Percentiles rank a stretch among this genome's conserved stretches.
These are phyloP conservation scores for Leucocoprinus sp. DNA, from an alignment of 768 basidiomycete species.

Conservation along the genomic window DNA sequence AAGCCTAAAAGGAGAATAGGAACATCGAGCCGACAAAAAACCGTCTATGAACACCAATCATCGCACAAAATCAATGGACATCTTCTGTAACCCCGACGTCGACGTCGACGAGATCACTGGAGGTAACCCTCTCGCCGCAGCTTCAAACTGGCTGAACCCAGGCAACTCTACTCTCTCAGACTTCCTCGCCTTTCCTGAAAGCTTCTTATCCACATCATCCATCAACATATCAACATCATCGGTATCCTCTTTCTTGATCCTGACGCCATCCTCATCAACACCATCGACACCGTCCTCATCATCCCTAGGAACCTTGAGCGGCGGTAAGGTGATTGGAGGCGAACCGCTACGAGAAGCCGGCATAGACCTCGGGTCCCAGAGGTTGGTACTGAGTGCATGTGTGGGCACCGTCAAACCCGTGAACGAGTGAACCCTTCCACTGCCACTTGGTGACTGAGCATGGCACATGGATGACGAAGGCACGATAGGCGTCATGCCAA, in stretches of 20 bases:
- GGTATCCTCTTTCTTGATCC: slow-evolving; percentile 10
- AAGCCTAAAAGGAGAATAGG: neutral
- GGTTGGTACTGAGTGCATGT: slow-evolving; percentile 10
- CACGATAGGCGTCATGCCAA: slow-evolving; percentile 86
- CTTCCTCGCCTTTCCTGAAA: neutral
- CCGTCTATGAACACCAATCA: slow-evolving; percentile 5
- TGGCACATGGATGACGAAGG: slow-evolving; percentile 31
- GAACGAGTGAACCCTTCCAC: slow-evolving; percentile 14
- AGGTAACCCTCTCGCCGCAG: slow-evolving; percentile 29
- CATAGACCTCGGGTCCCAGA: slow-evolving; percentile 23
- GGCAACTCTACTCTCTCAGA: slow-evolving; percentile 43
- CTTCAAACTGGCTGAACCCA: slow-evolving; percentile 57
- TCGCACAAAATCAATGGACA: slow-evolving; percentile 15
- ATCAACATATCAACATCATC: slow-evolving; percentile 6
- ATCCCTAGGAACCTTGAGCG: slow-evolving; percentile 39
- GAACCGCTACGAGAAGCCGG: slow-evolving; percentile 58
- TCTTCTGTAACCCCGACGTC: slow-evolving; percentile 14
- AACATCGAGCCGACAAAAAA: neutral
- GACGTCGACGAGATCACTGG: neutral
- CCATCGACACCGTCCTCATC: slow-evolving; percentile 16
- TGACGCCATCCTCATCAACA: slow-evolving; percentile 9
- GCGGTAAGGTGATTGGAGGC: slow-evolving; percentile 67
- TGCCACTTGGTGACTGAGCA: slow-evolving; percentile 13
- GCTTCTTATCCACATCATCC: slow-evolving; percentile 12
- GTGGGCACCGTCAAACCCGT: slow-evolving; percentile 15